Base-by-base conservation (phyloP, 805 yeast genomes). In the Hanseniaspora mollemarum region DNA sequence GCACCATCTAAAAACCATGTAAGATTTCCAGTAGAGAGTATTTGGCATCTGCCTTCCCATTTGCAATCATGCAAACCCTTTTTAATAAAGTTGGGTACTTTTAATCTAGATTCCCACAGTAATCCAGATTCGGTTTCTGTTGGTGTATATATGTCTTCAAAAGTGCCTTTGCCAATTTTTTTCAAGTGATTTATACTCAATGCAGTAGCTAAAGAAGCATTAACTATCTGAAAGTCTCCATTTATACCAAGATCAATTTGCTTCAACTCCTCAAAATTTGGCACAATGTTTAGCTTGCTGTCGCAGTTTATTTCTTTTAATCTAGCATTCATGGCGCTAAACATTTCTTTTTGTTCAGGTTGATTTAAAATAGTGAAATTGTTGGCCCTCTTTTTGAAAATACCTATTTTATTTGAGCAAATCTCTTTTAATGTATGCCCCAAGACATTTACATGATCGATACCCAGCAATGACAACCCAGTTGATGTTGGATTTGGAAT, bases 41-140 rank as follows among this genome's bases (percentile, higher is more conserved):
- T 72, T 67, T 94, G 96, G 59, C 97, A 90, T 58, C 99, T 72
- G 0, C 99, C 99, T n/a, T 92, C 92, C 96, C 97, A 92, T 41
- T 71, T 67, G 1, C 94, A 83, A 1, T 66, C 53, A 46, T 72
- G 77, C 35, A 90, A 69, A 2, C 96, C 96, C 15, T 58, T 57
- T 4, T 69, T 54, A 52, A 81, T 76, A 55, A 68, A 65, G 13
- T 66, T 68, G 0, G 84, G 83, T 37, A 81, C 28, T 59, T 40
- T 31, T 55, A 46, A 25, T 21, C 26, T 26, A 5, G n/a, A 2
- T 10, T 40, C 31, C 51, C 51, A 46, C 7, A 32, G 7, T 5
- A 16, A 10, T 8, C 36, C 31, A 18, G 31, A 9, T 25, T 32
- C 31, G 15, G 36, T 61, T 39, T 8, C 54, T 56, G 13, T 58